A percentile compares a stretch with the other conserved stretches of the same genome.
Evolutionary conservation across 441 rosid genomes (phyloP).

Genomic region (Bocquillonia castaneifolia): DNA sequence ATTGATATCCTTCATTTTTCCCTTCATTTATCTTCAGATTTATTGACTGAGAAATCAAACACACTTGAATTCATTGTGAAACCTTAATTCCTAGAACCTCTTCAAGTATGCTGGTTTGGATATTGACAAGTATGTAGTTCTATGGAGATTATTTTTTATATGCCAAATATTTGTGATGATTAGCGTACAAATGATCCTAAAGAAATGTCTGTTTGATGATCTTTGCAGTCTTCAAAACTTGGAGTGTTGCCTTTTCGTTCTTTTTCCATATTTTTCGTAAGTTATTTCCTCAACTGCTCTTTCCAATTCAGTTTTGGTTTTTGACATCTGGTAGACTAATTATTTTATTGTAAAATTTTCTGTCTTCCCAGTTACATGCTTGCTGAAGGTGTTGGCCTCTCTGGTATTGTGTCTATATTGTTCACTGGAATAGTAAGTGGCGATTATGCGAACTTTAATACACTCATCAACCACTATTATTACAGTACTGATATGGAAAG

Average conservation of each 20-base stretch:
- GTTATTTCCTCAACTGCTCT: conserved; percentile 25
- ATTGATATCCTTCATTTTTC: conserved; percentile 70
- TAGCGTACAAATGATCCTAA: conserved; percentile 16
- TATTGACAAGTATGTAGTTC: conserved; percentile 85
- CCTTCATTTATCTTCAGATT: conserved; percentile 14
- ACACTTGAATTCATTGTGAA: conserved; percentile 36
- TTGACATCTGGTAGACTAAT: conserved; percentile 1
- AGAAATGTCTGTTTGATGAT: conserved; percentile 13
- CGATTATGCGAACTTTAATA: not conserved
- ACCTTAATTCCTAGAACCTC: conserved; percentile 85
- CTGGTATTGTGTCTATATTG: conserved; percentile 95
- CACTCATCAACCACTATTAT: conserved; percentile 1
- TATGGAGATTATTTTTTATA: not conserved
- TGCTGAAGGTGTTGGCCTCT: conserved; percentile 97
- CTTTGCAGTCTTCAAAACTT: conserved; percentile 85
- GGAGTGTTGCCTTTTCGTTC: conserved; percentile 98
- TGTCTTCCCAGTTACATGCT: conserved; percentile 78
- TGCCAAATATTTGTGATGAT: conserved; percentile 12
- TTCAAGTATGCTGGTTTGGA: conserved; percentile 98
- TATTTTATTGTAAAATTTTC: conserved; percentile 16
- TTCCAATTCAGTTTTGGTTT: conserved; percentile 14
- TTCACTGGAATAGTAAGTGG: conserved; percentile 97
- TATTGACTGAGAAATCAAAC: conserved; percentile 11
- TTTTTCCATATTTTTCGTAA: conserved; percentile 98
- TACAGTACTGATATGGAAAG: conserved; percentile 25